These are phyloP conservation scores for Pestalotiopsis sp. DNA, from an alignment of 2,329 filamentous ascomycete genomes.

Conservation along the genomic window DNA sequence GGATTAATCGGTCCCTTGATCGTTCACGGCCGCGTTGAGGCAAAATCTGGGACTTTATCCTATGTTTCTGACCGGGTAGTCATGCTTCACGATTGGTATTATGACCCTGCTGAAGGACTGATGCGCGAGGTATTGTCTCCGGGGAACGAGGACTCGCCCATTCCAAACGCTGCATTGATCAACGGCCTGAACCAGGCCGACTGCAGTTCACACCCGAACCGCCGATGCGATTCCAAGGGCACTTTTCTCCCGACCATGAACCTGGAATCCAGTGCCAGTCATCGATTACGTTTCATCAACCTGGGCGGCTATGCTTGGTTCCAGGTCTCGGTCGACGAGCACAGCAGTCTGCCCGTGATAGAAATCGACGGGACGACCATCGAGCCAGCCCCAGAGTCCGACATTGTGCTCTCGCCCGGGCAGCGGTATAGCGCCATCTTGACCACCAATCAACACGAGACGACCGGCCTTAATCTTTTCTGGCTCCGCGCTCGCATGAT, in stretches of 20 bases:
- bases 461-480: slow-evolving; percentile 47
- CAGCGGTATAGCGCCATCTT: slow-evolving; percentile 72
- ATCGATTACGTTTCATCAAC: slow-evolving; percentile 71
- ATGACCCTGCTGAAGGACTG: slow-evolving; percentile 49
- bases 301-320: slow-evolving; percentile 73
- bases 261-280: slow-evolving; percentile 56
- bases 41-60: slow-evolving; percentile 49
- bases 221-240: slow-evolving; percentile 47
- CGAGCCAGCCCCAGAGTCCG: slow-evolving; percentile 58
- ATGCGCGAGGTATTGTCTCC: slow-evolving; percentile 40
- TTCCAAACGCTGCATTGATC: slow-evolving; percentile 48
- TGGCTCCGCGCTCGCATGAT: slow-evolving; percentile 68
- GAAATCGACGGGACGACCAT: slow-evolving; percentile 73
- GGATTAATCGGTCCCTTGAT: slow-evolving; percentile 68
- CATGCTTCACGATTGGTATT: slow-evolving; percentile 73
- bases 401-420: slow-evolving; percentile 68
- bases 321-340: slow-evolving; percentile 71
- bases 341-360: slow-evolving; percentile 55
- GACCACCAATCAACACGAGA: slow-evolving; percentile 57
- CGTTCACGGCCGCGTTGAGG: slow-evolving; percentile 59
- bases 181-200: slow-evolving; percentile 44
- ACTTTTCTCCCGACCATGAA: slow-evolving; percentile 43
- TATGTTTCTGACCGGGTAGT: slow-evolving; percentile 62
- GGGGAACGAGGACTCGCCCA: slow-evolving; percentile 43
- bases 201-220: slow-evolving; percentile 38